Conservation (phyloP, 306 rosid genomes). For the Delonix regia region DNA sequence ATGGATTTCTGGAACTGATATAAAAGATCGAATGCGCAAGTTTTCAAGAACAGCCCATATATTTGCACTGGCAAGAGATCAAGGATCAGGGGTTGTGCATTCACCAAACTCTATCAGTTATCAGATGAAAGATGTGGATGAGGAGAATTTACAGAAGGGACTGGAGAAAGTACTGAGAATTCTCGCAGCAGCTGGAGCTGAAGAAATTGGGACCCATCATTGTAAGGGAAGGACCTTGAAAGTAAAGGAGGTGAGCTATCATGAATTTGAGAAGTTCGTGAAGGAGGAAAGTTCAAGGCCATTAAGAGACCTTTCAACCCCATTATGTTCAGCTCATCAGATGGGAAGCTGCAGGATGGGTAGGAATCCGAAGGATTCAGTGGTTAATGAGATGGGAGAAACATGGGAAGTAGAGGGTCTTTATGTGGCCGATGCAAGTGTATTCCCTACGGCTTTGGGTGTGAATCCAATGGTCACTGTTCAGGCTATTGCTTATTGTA, state of each 20-base stretch:
- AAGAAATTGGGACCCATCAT: slow-evolving; percentile 85
- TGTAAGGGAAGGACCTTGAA: slow-evolving; percentile 53
- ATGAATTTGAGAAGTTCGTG: slow-evolving; percentile 71
- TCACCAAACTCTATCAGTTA: slow-evolving; percentile 52
- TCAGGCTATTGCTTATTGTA: slow-evolving; percentile 82
- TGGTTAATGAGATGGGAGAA: slow-evolving; percentile 73
- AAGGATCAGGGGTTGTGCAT: slow-evolving; percentile 64
- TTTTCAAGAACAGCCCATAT: slow-evolving; percentile 76
- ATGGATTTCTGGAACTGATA: slow-evolving; percentile 70
- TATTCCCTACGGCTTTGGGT: slow-evolving; percentile 84
- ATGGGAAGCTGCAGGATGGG: slow-evolving; percentile 95
- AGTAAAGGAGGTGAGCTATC: slow-evolving; percentile 54
- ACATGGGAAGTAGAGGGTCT: slow-evolving; percentile 83
- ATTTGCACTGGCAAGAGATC: slow-evolving; percentile 79
- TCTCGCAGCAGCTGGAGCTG: slow-evolving; percentile 85
- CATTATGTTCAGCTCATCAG: slow-evolving; percentile 80
- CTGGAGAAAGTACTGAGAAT: slow-evolving; percentile 71
- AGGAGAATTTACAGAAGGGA: slow-evolving; percentile 56
- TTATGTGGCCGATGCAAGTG: slow-evolving; percentile 74
- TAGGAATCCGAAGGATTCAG: slow-evolving; percentile 50
- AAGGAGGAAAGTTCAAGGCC: slow-evolving; percentile 65
- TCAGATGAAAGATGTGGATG: slow-evolving; percentile 46
- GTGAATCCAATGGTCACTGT: slow-evolving; percentile 88
- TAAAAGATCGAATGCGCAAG: slow-evolving; percentile 64
- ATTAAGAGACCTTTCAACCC: slow-evolving; percentile 48